Conservation (phyloP, 257 asterid species). For the Gentiana dahurica region DNA sequence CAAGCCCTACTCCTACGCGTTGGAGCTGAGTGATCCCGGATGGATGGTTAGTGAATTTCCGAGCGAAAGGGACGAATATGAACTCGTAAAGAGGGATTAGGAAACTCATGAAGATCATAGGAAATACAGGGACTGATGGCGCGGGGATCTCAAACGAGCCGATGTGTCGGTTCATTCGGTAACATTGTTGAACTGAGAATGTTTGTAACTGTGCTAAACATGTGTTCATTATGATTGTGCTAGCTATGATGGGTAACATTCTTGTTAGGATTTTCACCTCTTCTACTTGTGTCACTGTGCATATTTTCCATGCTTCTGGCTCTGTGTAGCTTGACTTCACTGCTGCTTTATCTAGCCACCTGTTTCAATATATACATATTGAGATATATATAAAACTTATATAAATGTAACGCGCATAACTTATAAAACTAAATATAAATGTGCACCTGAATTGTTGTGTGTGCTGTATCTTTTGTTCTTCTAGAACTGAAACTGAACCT, state of each 20-base stretch:
- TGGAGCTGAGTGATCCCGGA: conserved; percentile 66
- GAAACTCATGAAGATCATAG: conserved; percentile 49
- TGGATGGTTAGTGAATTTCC: conserved; percentile 45
- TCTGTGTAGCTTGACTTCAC: conserved; percentile 14
- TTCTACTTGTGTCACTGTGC: conserved; percentile 62
- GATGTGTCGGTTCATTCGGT: conserved; percentile 33
- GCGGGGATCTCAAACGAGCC: conserved; percentile 57
- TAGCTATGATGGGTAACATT: conserved; percentile 57
- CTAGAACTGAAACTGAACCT: no score
- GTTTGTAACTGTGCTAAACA: conserved; percentile 76
- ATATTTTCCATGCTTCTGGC: conserved; percentile 34
- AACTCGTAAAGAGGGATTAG: conserved; percentile 58
- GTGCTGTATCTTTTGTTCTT: conserved; percentile 1
- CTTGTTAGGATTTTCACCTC: conserved; percentile 53
- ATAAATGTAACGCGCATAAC: not conserved
- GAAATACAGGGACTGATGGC: conserved; percentile 57
- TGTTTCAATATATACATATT: not conserved
- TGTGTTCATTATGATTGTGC: conserved; percentile 73
- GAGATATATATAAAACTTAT: no score
- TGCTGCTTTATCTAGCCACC: conserved; percentile 75
- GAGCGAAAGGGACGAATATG: conserved; percentile 43
- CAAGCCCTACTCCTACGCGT: conserved; percentile 66
- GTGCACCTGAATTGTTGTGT: conserved; percentile 7
- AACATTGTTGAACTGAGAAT: conserved; percentile 61
- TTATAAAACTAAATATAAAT: no score